Evolutionary conservation across 768 basidiomycete species (phyloP).

Genomic region (Pholiota conissans): DNA sequence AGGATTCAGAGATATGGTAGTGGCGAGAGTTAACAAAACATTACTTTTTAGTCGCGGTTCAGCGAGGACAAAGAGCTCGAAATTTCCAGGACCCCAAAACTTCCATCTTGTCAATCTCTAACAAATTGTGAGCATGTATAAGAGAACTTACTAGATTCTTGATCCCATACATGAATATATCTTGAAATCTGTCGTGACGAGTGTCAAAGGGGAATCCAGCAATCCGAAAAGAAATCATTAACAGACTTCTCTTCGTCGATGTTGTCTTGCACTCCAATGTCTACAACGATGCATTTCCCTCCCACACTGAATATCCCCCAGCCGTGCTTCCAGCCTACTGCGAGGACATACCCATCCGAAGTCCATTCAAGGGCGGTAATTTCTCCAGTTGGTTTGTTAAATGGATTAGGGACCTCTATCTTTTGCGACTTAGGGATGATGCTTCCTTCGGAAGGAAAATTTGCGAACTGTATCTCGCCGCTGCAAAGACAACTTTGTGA

Average conservation of each 20-base stretch:
- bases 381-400: constrained; percentile 56
- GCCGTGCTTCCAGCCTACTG: constrained; percentile 86
- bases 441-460: constrained; percentile 67
- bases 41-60: constrained; percentile 53
- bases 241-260: constrained; percentile 55
- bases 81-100: constrained; percentile 96
- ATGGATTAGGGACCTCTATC: constrained; percentile 62
- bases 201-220: constrained; percentile 1
- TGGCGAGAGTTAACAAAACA: neutral
- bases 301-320: constrained; percentile 93
- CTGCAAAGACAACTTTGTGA: constrained; percentile 32
- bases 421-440: constrained; percentile 57
- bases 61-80: constrained; percentile 81
- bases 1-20: neutral
- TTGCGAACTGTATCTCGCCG: constrained; percentile 65
- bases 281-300: constrained; percentile 82
- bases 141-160: constrained; percentile 61
- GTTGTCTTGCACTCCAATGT: constrained; percentile 65
- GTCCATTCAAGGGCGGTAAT: constrained; percentile 85
- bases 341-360: constrained; percentile 92
- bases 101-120: constrained; percentile 26
- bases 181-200: constrained; percentile 56
- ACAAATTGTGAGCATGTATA: neutral
- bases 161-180: constrained; percentile 84
- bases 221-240: constrained; percentile 1